Evolutionary conservation across 306 rosid genomes (phyloP).

Genomic region (Ceratonia siliqua): DNA sequence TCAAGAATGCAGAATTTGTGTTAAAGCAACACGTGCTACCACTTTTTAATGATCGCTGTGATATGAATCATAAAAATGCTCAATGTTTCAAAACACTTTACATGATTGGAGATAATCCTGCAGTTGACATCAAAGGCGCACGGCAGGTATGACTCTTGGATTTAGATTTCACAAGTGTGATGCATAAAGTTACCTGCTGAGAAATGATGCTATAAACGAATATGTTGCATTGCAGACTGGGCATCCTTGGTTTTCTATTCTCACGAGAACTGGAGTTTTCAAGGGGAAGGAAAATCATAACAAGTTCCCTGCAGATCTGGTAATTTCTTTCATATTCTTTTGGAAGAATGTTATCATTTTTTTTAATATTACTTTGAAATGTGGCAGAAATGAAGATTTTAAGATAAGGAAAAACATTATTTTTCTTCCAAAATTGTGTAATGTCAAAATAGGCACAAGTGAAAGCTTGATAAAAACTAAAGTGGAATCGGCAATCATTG

Average conservation of each 20-base stretch:
- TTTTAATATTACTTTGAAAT: background rate
- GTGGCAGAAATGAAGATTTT: background rate
- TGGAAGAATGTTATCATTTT: background rate
- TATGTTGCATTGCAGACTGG: conserved; percentile 63
- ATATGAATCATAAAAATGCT: conserved; percentile 33
- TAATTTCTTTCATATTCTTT: conserved; percentile 25
- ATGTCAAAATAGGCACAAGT: conserved; percentile 7
- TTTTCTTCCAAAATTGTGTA: background rate
- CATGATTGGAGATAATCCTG: conserved; percentile 96
- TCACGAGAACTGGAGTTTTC: conserved; percentile 90
- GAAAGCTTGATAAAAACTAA: background rate
- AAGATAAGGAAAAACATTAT: conserved; percentile 6
- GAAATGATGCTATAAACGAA: conserved; percentile 1
- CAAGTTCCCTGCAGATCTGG: conserved; percentile 56
- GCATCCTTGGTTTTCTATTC: conserved; percentile 94
- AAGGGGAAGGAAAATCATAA: conserved; percentile 81
- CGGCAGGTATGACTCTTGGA: conserved; percentile 54
- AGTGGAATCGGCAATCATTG: background rate
- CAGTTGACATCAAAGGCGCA: conserved; percentile 85
- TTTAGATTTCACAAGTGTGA: conserved; percentile 15
- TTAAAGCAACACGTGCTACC: conserved; percentile 51
- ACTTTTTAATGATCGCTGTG: conserved; percentile 22
- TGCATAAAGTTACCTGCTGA: conserved; percentile 20
- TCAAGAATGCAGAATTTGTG: conserved; percentile 75
- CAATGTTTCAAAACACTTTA: conserved; percentile 63